phyloP scores from a whole-genome alignment of 139 green algal species.

The Klebsormidium nitens region DNA sequence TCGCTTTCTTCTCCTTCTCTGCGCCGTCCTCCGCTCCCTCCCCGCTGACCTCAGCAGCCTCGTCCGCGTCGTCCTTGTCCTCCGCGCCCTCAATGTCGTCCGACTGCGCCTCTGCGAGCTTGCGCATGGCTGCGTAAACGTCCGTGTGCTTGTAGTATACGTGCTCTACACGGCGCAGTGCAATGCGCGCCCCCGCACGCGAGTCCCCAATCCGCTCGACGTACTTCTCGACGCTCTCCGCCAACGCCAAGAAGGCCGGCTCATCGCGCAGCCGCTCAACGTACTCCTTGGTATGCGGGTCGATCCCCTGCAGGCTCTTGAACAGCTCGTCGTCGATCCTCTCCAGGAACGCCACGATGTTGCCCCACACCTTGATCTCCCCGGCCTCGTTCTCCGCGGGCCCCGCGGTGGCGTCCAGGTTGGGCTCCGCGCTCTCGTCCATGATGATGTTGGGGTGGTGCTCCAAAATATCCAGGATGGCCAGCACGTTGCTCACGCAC shows the following conservation, averaged over 20 bases:
- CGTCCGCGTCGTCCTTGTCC: constrained; percentile 24
- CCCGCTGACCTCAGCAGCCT: constrained; percentile 22
- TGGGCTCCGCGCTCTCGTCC: constrained; percentile 39
- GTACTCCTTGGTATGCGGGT: constrained; percentile 97
- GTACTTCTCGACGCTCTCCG: constrained; percentile 65
- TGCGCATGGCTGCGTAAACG: constrained; percentile 34
- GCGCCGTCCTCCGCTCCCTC: constrained; percentile 15
- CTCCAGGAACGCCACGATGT: constrained; percentile 90
- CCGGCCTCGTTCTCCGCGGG: constrained; percentile 31
- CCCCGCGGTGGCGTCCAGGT: constrained; percentile 26
- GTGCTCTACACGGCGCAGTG: constrained; percentile 86
- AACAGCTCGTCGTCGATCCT: constrained; percentile 97
- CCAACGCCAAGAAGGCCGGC: constrained; percentile 81
- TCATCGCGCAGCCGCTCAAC: constrained; percentile 90
- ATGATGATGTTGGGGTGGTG: constrained; percentile 67
- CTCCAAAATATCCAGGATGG: constrained; percentile 57
- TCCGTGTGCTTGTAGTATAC: constrained; percentile 88
- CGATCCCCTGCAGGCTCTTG: constrained; percentile 88
- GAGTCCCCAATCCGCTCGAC: constrained; percentile 30
- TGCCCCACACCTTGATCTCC: constrained; percentile 75
- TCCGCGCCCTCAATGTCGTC: constrained; percentile 4
- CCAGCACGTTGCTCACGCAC: constrained; percentile 61
- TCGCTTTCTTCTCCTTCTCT: constrained; percentile 12
- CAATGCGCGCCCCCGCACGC: constrained; percentile 47
- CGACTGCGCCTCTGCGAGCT: constrained; percentile 19